phyloP scores from a whole-genome alignment of 225 moss, liverwort and hornwort genomes.

The Neckera pumila region DNA sequence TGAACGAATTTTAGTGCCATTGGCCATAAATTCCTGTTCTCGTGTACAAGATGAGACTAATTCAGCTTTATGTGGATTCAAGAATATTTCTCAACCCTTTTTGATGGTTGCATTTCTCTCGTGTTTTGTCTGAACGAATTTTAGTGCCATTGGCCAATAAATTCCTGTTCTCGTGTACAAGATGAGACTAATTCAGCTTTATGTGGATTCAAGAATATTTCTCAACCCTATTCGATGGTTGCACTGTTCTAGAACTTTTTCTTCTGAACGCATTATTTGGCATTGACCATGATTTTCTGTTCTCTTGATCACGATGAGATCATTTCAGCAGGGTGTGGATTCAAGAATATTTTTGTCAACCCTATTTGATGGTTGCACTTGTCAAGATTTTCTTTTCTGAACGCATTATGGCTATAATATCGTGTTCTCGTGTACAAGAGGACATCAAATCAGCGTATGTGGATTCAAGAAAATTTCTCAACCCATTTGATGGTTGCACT shows the following conservation, averaged over 20 bases:
- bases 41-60: not conserved
- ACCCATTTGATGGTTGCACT: not conserved
- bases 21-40: not conserved
- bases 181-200: not conserved
- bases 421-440: too few species aligned
- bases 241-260: not conserved
- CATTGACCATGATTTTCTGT: not conserved
- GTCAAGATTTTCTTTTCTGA: not conserved
- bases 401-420: not conserved
- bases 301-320: not conserved
- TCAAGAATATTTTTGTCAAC: not conserved
- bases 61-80: not conserved
- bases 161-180: not conserved
- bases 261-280: not conserved
- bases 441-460: too few species aligned
- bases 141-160: not conserved
- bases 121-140: not conserved
- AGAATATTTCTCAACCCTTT: not conserved
- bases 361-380: not conserved
- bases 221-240: not conserved
- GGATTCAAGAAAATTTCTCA: not conserved
- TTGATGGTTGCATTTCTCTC: not conserved
- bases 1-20: not conserved
- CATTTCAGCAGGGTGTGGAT: not conserved
- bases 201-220: not conserved